Evolutionary conservation across 306 rosid genomes (phyloP).

Genomic region (Alnus glutinosa): DNA sequence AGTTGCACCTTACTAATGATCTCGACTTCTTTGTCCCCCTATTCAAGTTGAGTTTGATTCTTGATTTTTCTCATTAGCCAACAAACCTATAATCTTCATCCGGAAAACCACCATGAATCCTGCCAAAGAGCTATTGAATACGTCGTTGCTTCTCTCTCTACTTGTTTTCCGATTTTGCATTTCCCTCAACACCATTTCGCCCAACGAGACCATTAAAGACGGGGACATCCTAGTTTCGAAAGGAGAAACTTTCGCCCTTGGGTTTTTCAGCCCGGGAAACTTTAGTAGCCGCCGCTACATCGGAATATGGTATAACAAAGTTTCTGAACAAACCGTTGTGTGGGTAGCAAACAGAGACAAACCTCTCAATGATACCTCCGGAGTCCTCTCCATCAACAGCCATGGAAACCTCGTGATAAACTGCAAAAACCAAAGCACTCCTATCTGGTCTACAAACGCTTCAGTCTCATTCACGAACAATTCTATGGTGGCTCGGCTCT

Average conservation of each 20-base stretch:
- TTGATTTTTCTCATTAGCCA: too few species aligned
- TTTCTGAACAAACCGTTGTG: slow-evolving; percentile 15
- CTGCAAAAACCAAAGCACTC: slow-evolving; percentile 11
- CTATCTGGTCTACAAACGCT: slow-evolving; percentile 30
- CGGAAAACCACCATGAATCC: neutral
- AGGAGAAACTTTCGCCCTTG: slow-evolving; percentile 41
- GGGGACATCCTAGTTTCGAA: slow-evolving; percentile 23
- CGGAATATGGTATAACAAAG: slow-evolving; percentile 43
- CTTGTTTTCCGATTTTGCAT: neutral
- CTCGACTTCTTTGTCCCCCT: too few species aligned
- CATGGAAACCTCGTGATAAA: slow-evolving; percentile 23
- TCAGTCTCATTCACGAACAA: neutral
- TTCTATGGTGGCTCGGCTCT: too few species aligned
- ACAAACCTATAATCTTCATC: too few species aligned
- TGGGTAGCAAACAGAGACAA: slow-evolving; percentile 19
- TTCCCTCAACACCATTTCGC: neutral
- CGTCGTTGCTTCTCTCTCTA: neutral
- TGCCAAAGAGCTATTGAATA: neutral
- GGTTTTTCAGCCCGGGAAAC: slow-evolving; percentile 49
- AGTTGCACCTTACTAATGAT: too few species aligned
- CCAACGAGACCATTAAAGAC: slow-evolving; percentile 1
- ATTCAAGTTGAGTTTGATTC: too few species aligned
- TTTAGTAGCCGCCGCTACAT: slow-evolving; percentile 31
- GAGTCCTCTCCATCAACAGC: slow-evolving; percentile 11
- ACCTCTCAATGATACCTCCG: slow-evolving; percentile 31